Percentiles rank a stretch among this genome's conserved stretches.
These are phyloP conservation scores for Pleurozium schreberi DNA, from an alignment of 225 moss, liverwort and hornwort species.

Conservation along the genomic window DNA sequence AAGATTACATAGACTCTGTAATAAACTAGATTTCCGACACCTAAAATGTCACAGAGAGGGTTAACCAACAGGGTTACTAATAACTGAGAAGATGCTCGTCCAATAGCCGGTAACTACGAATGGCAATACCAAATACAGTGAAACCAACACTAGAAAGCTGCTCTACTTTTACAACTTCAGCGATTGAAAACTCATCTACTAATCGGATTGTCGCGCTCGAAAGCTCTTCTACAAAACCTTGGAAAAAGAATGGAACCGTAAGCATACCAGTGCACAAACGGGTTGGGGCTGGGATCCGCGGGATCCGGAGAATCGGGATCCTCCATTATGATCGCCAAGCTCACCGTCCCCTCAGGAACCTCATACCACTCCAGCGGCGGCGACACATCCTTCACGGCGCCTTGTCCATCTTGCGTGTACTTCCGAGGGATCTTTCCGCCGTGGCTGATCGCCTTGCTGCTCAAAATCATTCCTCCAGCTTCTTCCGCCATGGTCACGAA, in stretches of 20 bases:
- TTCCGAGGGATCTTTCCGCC: slow-evolving; percentile 72
- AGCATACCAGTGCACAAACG: slow-evolving; percentile 57
- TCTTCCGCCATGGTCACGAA: slow-evolving; percentile 18
- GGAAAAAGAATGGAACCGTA: not conserved
- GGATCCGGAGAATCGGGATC: slow-evolving; percentile 54
- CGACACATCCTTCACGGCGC: slow-evolving; percentile 55
- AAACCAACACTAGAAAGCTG: not conserved
- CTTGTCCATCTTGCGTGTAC: slow-evolving; percentile 55
- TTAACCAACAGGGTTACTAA: too few relatives aligned
- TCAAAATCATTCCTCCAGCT: slow-evolving; percentile 1
- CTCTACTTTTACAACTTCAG: not conserved
- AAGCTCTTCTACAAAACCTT: too few relatives aligned
- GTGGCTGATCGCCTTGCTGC: slow-evolving; percentile 19
- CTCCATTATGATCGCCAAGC: slow-evolving; percentile 63
- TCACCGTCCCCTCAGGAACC: slow-evolving; percentile 59
- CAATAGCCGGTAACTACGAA: not conserved
- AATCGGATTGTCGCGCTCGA: too few relatives aligned
- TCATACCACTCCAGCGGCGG: slow-evolving; percentile 79
- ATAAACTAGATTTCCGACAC: too few relatives aligned
- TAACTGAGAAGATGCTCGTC: too few relatives aligned
- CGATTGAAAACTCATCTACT: not conserved
- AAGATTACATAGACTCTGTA: too few relatives aligned
- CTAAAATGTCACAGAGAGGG: too few relatives aligned
- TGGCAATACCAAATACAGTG: not conserved
- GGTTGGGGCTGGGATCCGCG: slow-evolving; percentile 24